Percentiles rank a stretch among this genome's conserved stretches.
phyloP scores from a whole-genome alignment of 208 protist species.

The Sergeia podlipaevii region DNA sequence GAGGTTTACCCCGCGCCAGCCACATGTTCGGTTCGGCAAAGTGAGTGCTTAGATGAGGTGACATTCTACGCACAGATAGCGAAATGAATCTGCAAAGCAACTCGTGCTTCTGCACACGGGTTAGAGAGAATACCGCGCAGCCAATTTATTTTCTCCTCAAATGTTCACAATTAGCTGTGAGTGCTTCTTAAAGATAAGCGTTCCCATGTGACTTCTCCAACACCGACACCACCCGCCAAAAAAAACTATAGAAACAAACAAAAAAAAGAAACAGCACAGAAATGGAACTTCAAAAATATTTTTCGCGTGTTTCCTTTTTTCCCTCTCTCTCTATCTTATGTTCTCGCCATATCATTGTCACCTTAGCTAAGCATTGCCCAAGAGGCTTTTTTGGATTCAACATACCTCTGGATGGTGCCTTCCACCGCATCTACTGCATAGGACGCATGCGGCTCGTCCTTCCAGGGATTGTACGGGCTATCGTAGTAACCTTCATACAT shows the following conservation, averaged over 20 bases:
- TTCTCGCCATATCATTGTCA: neutral
- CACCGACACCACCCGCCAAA: neutral
- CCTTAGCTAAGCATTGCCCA: constrained; percentile 81
- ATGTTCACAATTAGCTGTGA: no score
- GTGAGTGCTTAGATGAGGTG: no score
- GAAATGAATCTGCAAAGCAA: no score
- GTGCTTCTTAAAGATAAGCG: neutral
- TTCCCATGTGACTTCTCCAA: neutral
- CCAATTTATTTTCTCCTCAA: no score
- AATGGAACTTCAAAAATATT: neutral
- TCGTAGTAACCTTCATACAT: constrained; percentile 83
- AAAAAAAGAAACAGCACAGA: constrained; percentile 2
- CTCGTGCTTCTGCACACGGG: no score
- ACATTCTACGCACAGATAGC: no score
- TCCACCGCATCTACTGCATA: constrained; percentile 84
- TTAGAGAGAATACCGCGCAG: no score
- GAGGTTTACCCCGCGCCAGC: no score
- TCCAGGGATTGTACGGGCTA: constrained; percentile 85
- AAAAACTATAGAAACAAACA: constrained; percentile 2
- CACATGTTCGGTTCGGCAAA: no score
- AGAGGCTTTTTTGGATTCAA: constrained; percentile 66
- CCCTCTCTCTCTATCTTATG: no score
- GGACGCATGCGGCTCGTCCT: constrained; percentile 66
- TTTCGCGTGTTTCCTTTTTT: neutral
- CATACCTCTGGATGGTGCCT: constrained; percentile 64